phyloP scores from a whole-genome alignment of 2,329 filamentous ascomycete species.

The Pestalotiopsis sp. region DNA sequence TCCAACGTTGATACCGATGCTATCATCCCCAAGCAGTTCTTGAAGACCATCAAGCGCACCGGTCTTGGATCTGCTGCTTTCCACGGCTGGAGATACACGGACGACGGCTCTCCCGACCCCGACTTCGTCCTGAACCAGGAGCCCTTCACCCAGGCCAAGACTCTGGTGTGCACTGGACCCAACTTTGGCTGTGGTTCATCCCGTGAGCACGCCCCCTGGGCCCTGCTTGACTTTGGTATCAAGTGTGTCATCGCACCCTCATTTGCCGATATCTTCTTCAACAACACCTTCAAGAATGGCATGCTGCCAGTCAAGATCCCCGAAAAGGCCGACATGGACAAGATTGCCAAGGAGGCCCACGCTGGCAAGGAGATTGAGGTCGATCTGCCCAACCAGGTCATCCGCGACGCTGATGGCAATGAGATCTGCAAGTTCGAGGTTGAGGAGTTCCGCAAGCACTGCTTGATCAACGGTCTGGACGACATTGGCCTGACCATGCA shows the following conservation, averaged over 20 bases:
- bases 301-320: slow-evolving; percentile 86
- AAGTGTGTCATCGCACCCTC: slow-evolving; percentile 89
- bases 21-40: slow-evolving; percentile 98
- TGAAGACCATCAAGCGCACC: slow-evolving; percentile 98
- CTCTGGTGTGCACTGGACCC: slow-evolving; percentile 84
- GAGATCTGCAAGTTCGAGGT: slow-evolving; percentile 81
- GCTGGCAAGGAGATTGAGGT: slow-evolving; percentile 85
- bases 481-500: slow-evolving; percentile 96
- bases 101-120: slow-evolving; percentile 73
- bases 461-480: slow-evolving; percentile 88
- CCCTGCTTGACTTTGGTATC: slow-evolving; percentile 94
- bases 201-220: slow-evolving; percentile 96
- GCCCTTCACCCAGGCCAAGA: slow-evolving; percentile 82
- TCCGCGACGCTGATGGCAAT: slow-evolving; percentile 75
- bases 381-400: slow-evolving; percentile 81
- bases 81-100: slow-evolving; percentile 77
- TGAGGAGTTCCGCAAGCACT: slow-evolving; percentile 93
- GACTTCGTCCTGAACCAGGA: slow-evolving; percentile 90
- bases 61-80: slow-evolving; percentile 89
- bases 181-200: slow-evolving; percentile 96
- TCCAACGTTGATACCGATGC: slow-evolving; percentile 98
- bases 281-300: slow-evolving; percentile 99
- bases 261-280: slow-evolving; percentile 89
- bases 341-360: slow-evolving; percentile 74
- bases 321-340: slow-evolving; percentile 65